Evolutionary conservation across 192 early-diverging fungal genomes (phyloP), one percentile per base, ranked within the genome.

Genomic region (Entomortierella lignicola): DNA sequence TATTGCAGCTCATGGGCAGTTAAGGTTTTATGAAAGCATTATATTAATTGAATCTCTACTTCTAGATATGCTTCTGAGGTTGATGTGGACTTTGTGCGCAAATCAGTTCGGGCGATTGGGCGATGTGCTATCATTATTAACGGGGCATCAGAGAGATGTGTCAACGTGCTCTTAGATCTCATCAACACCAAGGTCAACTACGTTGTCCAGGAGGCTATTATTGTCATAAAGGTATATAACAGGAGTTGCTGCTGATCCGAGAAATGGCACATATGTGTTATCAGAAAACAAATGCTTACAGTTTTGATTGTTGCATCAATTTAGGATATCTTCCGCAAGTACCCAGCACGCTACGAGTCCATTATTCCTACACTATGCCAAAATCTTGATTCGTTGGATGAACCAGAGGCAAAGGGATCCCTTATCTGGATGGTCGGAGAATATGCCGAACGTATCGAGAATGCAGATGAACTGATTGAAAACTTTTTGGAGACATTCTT

Each of bases 401-500:
- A 97, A 80, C 92, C 95, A 5, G 94, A 96, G 25, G 95, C 97
- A 8, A 93, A 93, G 41, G 96, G 92, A 12, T 92, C 95, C 2
- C 73, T 98, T 60, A 92, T 97, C 71, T 99, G 97, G 97, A 96
- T 97, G 62, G 81, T 99, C 82, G 97, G 97, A 68, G 96, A 99
- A 72, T 97, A 99, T 77, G 92, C 96, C 10, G 93, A 98, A 69
- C 82, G 90, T 29, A 93, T 98, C 60, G 89, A 91, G 30, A 96
- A 97, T 80, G 92, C 93, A 0, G 81, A 85, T 32, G 93, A 93
- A 56, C 74, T 98, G 48, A 85, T 99, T 51, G 82, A 88, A 8
- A 81, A 84, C 27, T 94, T 92, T 82, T 81, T 95, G 69, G 96
- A 98, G 56, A 86, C 85, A 23, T 98, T 99, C 81, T 86, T 91